phyloP scores from a whole-genome alignment of 352 stramenopile genomes.

The Globisporangium orthogonon region DNA sequence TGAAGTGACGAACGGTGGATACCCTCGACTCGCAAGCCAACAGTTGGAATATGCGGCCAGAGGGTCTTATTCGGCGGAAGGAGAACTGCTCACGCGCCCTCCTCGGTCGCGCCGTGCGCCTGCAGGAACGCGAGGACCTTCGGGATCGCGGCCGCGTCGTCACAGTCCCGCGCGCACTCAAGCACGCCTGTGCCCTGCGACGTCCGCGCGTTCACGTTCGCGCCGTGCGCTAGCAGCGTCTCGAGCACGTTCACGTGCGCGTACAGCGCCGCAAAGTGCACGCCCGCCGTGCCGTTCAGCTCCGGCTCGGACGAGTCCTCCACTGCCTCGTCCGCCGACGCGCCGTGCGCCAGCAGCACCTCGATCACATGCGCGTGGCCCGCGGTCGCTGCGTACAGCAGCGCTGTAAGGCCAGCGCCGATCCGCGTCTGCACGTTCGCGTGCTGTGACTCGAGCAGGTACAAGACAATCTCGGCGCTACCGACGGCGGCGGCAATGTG shows the following conservation, averaged over 20 bases:
- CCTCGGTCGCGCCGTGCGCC: constrained; percentile 1
- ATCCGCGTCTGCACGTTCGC: background rate
- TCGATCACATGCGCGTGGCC: constrained; percentile 1
- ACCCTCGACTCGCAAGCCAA: too few species aligned
- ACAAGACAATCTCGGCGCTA: constrained; percentile 1
- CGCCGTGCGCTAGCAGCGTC: constrained; percentile 3
- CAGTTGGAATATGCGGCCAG: too few species aligned
- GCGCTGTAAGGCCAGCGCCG: constrained; percentile 1
- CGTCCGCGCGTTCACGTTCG: constrained; percentile 5
- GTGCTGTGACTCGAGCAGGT: constrained; percentile 2
- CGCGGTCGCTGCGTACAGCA: constrained; percentile 3
- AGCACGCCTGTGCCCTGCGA: constrained; percentile 5
- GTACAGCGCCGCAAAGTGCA: constrained; percentile 11
- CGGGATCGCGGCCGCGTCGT: background rate
- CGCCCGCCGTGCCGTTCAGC: constrained; percentile 4
- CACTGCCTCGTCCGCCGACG: background rate
- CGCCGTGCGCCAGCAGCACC: constrained; percentile 2
- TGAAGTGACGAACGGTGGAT: background rate
- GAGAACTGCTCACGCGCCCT: background rate
- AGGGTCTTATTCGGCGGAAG: too few species aligned
- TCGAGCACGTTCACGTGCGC: constrained; percentile 3
- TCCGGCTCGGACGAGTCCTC: constrained; percentile 1
- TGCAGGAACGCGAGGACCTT: constrained; percentile 4
- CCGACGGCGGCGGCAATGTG: constrained; percentile 4
- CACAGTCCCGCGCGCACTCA: constrained; percentile 3